phyloP scores from a whole-genome alignment of 768 basidiomycete genomes.

The Lenzites betulinus region DNA sequence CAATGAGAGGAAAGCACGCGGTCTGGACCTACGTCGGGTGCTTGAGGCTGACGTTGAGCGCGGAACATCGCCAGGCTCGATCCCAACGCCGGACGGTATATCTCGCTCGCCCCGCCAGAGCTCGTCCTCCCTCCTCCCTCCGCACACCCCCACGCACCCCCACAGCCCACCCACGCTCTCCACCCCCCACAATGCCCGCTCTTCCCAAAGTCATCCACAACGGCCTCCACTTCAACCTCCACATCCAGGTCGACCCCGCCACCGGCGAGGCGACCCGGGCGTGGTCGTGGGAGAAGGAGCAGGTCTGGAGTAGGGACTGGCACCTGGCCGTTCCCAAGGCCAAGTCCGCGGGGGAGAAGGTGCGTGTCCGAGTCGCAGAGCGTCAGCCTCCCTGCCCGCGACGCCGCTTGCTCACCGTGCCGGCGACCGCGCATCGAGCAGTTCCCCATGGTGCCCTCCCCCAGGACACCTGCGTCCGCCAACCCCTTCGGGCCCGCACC shows the following conservation, averaged over 20 bases:
- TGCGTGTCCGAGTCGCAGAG: background rate
- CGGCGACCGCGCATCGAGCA: background rate
- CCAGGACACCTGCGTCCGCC: background rate
- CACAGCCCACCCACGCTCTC: no score
- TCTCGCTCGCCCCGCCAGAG: background rate
- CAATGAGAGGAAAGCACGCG: no score
- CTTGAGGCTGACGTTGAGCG: no score
- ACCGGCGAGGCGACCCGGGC: slow-evolving; percentile 7
- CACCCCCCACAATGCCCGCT: background rate
- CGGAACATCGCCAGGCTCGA: background rate
- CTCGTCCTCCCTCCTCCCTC: background rate
- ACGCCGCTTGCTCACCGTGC: background rate
- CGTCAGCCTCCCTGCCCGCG: background rate
- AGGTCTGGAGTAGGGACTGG: slow-evolving; percentile 3
- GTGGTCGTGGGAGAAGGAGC: slow-evolving; percentile 11
- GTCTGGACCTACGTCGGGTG: no score
- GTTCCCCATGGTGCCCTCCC: slow-evolving; percentile 15
- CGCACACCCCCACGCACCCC: background rate
- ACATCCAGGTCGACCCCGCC: background rate
- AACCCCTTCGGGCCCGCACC: slow-evolving; percentile 1
- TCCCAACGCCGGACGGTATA: background rate
- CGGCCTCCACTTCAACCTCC: slow-evolving; percentile 6
- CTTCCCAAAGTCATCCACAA: background rate
- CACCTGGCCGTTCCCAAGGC: slow-evolving; percentile 15
- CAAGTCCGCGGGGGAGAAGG: slow-evolving; percentile 14